Base-by-base conservation (phyloP, 2,329 filamentous ascomycete genomes). In the Scytalidium lignicola region DNA sequence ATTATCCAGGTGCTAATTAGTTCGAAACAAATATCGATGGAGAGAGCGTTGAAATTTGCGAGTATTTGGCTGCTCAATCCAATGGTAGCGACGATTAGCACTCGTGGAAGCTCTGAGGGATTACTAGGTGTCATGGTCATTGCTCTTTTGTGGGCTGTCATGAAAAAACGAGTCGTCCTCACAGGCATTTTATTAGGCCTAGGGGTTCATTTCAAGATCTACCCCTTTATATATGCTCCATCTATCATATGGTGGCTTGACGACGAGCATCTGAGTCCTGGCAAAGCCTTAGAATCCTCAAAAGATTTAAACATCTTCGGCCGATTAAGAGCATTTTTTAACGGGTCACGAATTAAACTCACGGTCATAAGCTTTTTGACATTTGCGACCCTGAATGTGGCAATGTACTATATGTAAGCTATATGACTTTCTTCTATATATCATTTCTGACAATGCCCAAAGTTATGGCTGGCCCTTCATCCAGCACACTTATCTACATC, bases 11-110 rank as follows among this genome's bases (percentile, higher is more conserved):
- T 85, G 10, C 65, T 86, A 41, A 65, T 67, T 15, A 65, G 45
- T n/a, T 44, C 41, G 2, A 19, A 65, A 56, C 53, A 63, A 56
- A 51, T 65, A 66, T 47, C 62, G 59, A 56, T 60, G 7, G 69
- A 72, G 18, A 67, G 74, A 1, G 89, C 90, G 1, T 73, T 91
- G 53, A 82, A 79, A 52, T 96, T 88, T 61, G 86, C 91, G 1
- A 83, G 85, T 56, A 86, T 96, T 37, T 99, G 93, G 93, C 72
- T 97, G 52, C 77, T 96, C 63, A 99, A 99, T 62, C 93, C 93
- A 0, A 97, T 99, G 91, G 93, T 97, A 9, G 93, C 93, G 0
- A 90, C 90, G 32, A 99, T 99, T 62, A 96, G 90, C 68, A 97
- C 93, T 12, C 76, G 93, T 44, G 93, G 93, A 13, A 96, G 91